A percentile compares a stretch with the other conserved stretches of the same genome.
Conservation (phyloP, 2,329 filamentous ascomycete species). For the Pseudogymnoascus verrucosus region DNA sequence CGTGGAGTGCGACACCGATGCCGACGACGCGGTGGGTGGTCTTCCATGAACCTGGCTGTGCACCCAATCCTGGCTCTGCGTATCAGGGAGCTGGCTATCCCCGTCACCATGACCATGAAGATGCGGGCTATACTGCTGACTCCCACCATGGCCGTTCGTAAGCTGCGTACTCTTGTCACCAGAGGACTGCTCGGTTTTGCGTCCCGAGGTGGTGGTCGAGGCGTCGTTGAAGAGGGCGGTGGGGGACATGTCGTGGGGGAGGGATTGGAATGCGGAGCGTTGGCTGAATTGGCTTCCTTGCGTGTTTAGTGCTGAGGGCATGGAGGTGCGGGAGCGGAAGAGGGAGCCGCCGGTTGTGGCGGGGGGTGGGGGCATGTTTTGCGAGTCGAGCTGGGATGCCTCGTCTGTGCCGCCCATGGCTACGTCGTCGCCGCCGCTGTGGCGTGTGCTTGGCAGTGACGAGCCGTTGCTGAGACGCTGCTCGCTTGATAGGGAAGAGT, state of each 20-base stretch:
- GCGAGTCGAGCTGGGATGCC: background rate
- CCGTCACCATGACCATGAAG: conserved; percentile 23
- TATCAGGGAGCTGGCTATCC: conserved; percentile 43
- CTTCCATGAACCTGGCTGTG: background rate
- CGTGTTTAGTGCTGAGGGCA: conserved; percentile 36
- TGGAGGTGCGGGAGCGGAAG: background rate
- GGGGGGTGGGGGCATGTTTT: conserved; percentile 20
- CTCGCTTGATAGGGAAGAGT: conserved; percentile 22
- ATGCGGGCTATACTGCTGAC: conserved; percentile 17
- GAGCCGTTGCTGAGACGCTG: conserved; percentile 46
- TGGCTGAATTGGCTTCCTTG: conserved; percentile 49
- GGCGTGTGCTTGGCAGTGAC: conserved; percentile 32
- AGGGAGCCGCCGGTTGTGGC: conserved; percentile 26
- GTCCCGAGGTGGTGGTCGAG: conserved; percentile 76
- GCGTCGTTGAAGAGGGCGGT: conserved; percentile 69
- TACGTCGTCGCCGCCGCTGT: conserved; percentile 39
- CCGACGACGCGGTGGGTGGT: background rate
- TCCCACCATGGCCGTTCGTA: conserved; percentile 51
- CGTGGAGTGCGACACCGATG: background rate
- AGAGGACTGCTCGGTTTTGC: conserved; percentile 71
- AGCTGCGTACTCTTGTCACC: conserved; percentile 62
- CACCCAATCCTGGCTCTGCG: conserved; percentile 24
- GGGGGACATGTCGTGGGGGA: conserved; percentile 50
- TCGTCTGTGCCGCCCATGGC: conserved; percentile 53
- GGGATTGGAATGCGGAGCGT: conserved; percentile 46